These are phyloP conservation scores for Aspergillus udagawae DNA, from an alignment of 2,329 filamentous ascomycete species.

Conservation along the genomic window DNA sequence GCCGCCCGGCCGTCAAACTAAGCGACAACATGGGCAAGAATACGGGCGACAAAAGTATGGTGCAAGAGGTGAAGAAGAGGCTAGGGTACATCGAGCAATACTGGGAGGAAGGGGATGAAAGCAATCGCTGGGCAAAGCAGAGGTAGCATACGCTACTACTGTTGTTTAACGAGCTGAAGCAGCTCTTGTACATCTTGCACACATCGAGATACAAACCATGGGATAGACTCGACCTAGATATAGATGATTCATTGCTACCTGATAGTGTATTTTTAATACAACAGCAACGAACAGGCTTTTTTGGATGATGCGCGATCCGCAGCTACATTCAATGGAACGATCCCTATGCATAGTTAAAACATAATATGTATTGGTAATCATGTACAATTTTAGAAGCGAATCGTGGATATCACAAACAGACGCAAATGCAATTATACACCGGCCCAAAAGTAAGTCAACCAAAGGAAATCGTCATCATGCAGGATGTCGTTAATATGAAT, in stretches of 20 bases:
- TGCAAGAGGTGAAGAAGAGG: conserved; percentile 76
- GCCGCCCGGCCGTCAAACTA: conserved; percentile 83
- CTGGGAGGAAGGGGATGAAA: conserved; percentile 83
- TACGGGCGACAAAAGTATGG: conserved; percentile 75
- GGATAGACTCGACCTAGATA: not conserved
- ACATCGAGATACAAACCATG: not conserved
- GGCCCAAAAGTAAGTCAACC: not conserved
- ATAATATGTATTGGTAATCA: not conserved
- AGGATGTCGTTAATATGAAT: not conserved
- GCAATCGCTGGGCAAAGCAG: conserved; percentile 65
- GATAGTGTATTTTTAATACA: not conserved
- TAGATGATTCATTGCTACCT: not conserved
- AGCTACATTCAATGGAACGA: no score
- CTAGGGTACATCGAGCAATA: conserved; percentile 81
- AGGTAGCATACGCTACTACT: not conserved
- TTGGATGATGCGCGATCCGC: not conserved
- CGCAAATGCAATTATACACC: no score
- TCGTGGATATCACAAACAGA: not conserved
- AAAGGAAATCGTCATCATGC: not conserved
- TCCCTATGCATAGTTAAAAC: not conserved
- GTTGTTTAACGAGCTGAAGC: not conserved
- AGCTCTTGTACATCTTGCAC: not conserved
- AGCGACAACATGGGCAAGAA: conserved; percentile 93
- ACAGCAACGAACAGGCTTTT: not conserved
- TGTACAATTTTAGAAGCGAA: not conserved